Evolutionary conservation across 129 eudicot genomes (phyloP).

Genomic region (Erigeron canadensis): DNA sequence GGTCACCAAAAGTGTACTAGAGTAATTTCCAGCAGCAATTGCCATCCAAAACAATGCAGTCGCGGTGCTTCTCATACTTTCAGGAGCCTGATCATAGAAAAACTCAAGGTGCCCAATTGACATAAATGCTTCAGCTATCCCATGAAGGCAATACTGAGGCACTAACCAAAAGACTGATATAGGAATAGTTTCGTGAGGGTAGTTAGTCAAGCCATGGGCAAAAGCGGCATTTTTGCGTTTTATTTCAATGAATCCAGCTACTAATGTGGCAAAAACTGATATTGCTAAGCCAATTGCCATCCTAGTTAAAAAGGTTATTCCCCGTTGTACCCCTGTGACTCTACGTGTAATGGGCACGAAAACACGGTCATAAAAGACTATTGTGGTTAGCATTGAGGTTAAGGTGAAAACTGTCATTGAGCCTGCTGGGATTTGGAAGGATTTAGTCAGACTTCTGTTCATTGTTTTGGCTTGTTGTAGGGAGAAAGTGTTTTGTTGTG

Average conservation of each 20-base stretch:
- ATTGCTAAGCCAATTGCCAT: constrained; percentile 83
- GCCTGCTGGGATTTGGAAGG: constrained; percentile 82
- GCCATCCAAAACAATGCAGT: constrained; percentile 79
- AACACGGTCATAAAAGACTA: constrained; percentile 66
- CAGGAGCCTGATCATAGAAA: constrained; percentile 93
- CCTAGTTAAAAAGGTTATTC: constrained; percentile 70
- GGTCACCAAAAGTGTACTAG: constrained; percentile 70
- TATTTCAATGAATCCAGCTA: constrained; percentile 75
- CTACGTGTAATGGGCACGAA: constrained; percentile 61
- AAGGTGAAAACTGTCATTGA: constrained; percentile 83
- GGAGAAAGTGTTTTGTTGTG: constrained; percentile 85
- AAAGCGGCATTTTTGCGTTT: constrained; percentile 59
- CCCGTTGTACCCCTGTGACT: constrained; percentile 76
- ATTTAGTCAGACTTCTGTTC: constrained; percentile 66
- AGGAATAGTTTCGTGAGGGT: constrained; percentile 49
- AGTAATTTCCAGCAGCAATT: constrained; percentile 74
- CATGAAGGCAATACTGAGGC: constrained; percentile 83
- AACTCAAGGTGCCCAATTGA: constrained; percentile 89
- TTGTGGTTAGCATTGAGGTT: constrained; percentile 60
- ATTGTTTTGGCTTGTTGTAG: constrained; percentile 85
- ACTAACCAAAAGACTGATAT: constrained; percentile 74
- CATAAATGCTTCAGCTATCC: constrained; percentile 88
- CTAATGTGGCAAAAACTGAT: constrained; percentile 66
- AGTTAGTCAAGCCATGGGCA: constrained; percentile 40
- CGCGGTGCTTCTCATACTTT: constrained; percentile 93